These are phyloP conservation scores for Larix kaempferi DNA, from an alignment of 75 land plant species.

Conservation along the genomic window DNA sequence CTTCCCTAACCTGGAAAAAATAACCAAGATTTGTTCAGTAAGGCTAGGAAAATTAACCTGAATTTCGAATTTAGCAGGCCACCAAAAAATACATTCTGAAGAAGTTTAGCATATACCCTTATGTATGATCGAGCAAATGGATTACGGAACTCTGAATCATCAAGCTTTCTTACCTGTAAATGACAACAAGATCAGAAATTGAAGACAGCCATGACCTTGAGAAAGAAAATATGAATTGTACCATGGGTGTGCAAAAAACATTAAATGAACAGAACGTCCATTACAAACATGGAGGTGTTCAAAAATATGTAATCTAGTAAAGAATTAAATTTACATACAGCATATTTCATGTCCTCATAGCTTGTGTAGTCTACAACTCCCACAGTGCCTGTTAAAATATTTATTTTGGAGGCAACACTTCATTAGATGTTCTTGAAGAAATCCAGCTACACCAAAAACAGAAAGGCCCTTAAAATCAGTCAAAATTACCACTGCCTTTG, in stretches of 20 bases:
- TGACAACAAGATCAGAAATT: not conserved
- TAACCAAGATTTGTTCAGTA: not conserved
- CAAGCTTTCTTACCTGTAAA: slow-evolving; percentile 67
- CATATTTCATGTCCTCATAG: slow-evolving; percentile 81
- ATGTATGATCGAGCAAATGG: slow-evolving; percentile 63
- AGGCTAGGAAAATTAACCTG: not conserved
- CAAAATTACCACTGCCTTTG: slow-evolving; percentile 50
- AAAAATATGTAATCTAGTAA: not conserved
- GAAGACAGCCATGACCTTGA: not conserved
- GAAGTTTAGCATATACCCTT: slow-evolving; percentile 38
- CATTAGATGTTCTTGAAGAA: not conserved
- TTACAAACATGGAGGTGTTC: not conserved
- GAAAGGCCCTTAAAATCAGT: not conserved
- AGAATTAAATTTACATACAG: slow-evolving; percentile 35
- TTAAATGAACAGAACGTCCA: not conserved
- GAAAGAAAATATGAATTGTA: not conserved
- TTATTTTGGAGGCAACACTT: not conserved
- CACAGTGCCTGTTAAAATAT: slow-evolving; percentile 36
- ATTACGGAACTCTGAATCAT: slow-evolving; percentile 84
- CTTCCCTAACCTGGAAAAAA: slow-evolving; percentile 23
- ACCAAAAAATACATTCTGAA: not conserved
- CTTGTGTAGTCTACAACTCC: slow-evolving; percentile 86
- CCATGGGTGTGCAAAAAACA: not conserved
- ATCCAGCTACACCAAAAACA: not conserved
- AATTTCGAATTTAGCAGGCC: not conserved